A percentile compares a stretch with the other conserved stretches of the same genome.
Evolutionary conservation across 306 rosid species (phyloP).

Genomic region (Prinsepia uniflora): DNA sequence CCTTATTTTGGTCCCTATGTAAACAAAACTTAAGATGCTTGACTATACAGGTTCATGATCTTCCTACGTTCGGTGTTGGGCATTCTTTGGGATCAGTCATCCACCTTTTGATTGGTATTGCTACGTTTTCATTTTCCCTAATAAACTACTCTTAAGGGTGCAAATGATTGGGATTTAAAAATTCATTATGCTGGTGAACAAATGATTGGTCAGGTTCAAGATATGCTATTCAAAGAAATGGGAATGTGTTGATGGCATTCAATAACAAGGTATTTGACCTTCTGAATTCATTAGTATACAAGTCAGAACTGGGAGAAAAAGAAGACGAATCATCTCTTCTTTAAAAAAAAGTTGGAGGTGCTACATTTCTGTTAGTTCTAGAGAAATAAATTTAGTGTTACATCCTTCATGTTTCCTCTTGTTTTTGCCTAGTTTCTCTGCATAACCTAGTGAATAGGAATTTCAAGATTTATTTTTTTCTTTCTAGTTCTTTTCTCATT

Average conservation of each 20-base stretch:
- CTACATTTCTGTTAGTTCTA: neutral
- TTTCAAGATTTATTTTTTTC: neutral
- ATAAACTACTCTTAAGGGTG: conserved; percentile 20
- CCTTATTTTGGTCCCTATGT: neutral
- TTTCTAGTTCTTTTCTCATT: neutral
- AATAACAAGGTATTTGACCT: conserved; percentile 75
- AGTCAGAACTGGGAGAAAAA: conserved; percentile 11
- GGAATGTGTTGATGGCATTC: conserved; percentile 90
- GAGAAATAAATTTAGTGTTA: neutral
- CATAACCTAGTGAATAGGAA: neutral
- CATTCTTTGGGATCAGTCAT: conserved; percentile 96
- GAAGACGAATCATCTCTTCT: conserved; percentile 2
- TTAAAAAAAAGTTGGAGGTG: neutral
- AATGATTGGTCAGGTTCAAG: conserved; percentile 76
- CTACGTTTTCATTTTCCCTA: conserved; percentile 11
- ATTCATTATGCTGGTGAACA: conserved; percentile 29
- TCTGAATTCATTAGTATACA: neutral
- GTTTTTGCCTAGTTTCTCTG: neutral
- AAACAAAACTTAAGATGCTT: conserved; percentile 22
- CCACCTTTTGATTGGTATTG: conserved; percentile 91
- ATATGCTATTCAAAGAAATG: conserved; percentile 95
- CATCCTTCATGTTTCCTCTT: neutral
- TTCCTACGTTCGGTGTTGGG: conserved; percentile 88
- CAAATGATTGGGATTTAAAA: conserved; percentile 29
- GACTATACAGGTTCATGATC: conserved; percentile 69